A percentile compares a stretch with the other conserved stretches of the same genome.
Evolutionary conservation across 495 filamentous ascomycete genomes (phyloP).

Genomic region (Penicillium desertorum): DNA sequence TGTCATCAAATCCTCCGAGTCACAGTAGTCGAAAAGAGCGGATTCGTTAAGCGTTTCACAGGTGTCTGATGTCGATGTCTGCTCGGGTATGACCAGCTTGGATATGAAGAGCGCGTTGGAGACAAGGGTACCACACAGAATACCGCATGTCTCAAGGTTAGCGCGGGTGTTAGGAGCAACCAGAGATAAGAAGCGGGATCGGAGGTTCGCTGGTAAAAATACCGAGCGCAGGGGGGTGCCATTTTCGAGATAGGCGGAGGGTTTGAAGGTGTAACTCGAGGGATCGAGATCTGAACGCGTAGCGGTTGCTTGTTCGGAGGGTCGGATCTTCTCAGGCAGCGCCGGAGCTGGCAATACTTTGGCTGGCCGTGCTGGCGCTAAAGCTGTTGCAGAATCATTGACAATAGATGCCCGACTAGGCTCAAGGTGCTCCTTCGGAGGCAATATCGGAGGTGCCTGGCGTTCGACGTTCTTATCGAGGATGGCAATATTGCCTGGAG

Average conservation of each 20-base stretch:
- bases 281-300: constrained; percentile 42
- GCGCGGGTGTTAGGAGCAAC: constrained; percentile 71
- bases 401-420: constrained; percentile 20
- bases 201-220: constrained; percentile 77
- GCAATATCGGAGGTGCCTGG: constrained; percentile 46
- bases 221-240: constrained; percentile 81
- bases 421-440: constrained; percentile 47
- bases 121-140: constrained; percentile 86
- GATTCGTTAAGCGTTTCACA: constrained; percentile 89
- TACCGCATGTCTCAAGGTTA: constrained; percentile 91
- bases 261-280: constrained; percentile 73
- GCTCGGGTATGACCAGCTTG: constrained; percentile 84
- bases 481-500: constrained; percentile 24
- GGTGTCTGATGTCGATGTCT: constrained; percentile 84
- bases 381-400: constrained; percentile 17
- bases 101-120: constrained; percentile 92
- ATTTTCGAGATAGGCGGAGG: constrained; percentile 84
- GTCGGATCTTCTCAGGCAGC: constrained; percentile 40
- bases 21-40: constrained; percentile 81
- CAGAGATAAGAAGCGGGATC: constrained; percentile 65
- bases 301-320: constrained; percentile 25
- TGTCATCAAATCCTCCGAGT: constrained; percentile 79
- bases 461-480: constrained; percentile 29
- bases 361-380: constrained; percentile 27
- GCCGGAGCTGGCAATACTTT: constrained; percentile 31